Evolutionary conservation across 1,284 basidiomycete species (phyloP).

Genomic region (Rhizoctonia solani): DNA sequence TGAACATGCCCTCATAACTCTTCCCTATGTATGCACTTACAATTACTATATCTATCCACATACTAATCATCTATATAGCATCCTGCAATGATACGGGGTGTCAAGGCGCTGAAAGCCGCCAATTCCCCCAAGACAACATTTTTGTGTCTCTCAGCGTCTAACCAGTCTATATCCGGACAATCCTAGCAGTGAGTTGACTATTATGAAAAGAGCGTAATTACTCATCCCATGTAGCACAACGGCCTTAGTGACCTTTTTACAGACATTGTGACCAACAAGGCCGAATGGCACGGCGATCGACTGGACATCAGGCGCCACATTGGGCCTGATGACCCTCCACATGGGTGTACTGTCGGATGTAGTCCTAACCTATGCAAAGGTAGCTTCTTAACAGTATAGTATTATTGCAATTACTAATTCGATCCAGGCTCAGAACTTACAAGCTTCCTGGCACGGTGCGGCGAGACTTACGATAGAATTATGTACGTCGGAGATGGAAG

Average conservation of each 20-base stretch:
- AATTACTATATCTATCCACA: not conserved
- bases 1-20: constrained; percentile 71
- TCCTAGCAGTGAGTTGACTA: constrained; percentile 65
- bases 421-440: constrained; percentile 81
- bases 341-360: constrained; percentile 87
- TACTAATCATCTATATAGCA: constrained; percentile 61
- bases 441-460: constrained; percentile 73
- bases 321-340: constrained; percentile 76
- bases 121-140: constrained; percentile 72
- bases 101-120: constrained; percentile 71
- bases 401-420: not conserved
- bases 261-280: constrained; percentile 92
- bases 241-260: constrained; percentile 75
- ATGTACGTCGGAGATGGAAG: constrained; percentile 93
- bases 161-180: constrained; percentile 91
- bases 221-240: constrained; percentile 59
- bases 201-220: not conserved
- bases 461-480: constrained; percentile 72
- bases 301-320: constrained; percentile 80
- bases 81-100: constrained; percentile 93
- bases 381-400: constrained; percentile 42
- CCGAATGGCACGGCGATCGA: constrained; percentile 76
- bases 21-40: constrained; percentile 79
- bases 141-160: constrained; percentile 92
- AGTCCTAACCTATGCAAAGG: constrained; percentile 99